Conservation (phyloP, 176 grass and related monocot species). For the Echinochloa phyllopogon region DNA sequence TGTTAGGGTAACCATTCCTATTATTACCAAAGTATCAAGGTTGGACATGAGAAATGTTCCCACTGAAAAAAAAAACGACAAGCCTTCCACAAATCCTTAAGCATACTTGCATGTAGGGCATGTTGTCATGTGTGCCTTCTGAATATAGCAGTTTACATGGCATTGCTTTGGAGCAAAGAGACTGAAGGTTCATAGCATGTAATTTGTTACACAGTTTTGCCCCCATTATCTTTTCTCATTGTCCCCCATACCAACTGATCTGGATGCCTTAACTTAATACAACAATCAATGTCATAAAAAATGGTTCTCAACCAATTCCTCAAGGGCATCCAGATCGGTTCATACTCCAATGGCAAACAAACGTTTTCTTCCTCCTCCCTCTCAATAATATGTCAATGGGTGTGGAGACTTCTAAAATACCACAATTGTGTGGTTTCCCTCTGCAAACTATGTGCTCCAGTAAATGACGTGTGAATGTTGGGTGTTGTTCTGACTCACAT, state of each 20-base stretch:
- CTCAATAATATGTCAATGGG: not conserved
- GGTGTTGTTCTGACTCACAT: too few species aligned
- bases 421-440: not conserved
- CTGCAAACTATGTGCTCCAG: too few species aligned
- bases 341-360: not conserved
- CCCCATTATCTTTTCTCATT: not conserved
- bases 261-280: not conserved
- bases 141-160: not conserved
- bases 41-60: not conserved
- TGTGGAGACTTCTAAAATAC: not conserved
- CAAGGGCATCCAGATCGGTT: not conserved
- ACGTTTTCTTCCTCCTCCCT: not conserved
- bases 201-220: not conserved
- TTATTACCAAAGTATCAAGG: not conserved
- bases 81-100: not conserved
- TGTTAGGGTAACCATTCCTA: not conserved
- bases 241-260: not conserved
- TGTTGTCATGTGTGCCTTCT: not conserved
- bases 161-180: not conserved
- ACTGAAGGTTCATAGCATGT: not conserved
- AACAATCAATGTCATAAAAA: not conserved
- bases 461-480: too few species aligned
- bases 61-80: slow-evolving; percentile 4
- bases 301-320: not conserved
- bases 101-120: not conserved